Evolutionary conservation across 75 land plant genomes (phyloP).

Genomic region (Cupressus sempervirens): DNA sequence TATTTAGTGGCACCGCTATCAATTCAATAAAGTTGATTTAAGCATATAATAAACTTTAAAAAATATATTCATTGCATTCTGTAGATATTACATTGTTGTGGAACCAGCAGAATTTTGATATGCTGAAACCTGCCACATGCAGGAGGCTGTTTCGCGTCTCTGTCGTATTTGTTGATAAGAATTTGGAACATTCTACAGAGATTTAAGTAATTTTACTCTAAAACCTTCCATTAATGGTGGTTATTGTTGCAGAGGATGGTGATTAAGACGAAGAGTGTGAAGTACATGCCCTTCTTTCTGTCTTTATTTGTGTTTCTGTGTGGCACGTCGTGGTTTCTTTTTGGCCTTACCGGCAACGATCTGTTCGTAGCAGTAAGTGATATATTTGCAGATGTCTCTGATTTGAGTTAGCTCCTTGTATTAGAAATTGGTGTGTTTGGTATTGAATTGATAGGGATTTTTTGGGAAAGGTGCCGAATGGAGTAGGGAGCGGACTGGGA

Average conservation of each 20-base stretch:
- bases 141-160: background rate
- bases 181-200: no score
- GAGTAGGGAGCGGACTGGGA: conserved; percentile 39
- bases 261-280: conserved; percentile 68
- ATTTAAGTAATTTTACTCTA: no score
- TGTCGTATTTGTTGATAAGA: background rate
- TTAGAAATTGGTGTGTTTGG: background rate
- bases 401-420: background rate
- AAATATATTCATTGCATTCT: no score
- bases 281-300: conserved; percentile 77
- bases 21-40: background rate
- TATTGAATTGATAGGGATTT: background rate
- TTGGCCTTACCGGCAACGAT: conserved; percentile 53
- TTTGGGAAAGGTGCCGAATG: conserved; percentile 59
- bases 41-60: no score
- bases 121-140: background rate
- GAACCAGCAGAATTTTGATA: no score
- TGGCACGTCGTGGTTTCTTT: conserved; percentile 65
- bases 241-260: conserved; percentile 46
- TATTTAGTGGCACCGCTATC: no score
- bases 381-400: background rate
- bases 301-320: conserved; percentile 68
- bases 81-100: no score
- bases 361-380: conserved; percentile 58
- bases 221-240: no score